These are phyloP conservation scores for Solanum lycopersicoides DNA, from an alignment of 257 asterid genomes.

Conservation along the genomic window DNA sequence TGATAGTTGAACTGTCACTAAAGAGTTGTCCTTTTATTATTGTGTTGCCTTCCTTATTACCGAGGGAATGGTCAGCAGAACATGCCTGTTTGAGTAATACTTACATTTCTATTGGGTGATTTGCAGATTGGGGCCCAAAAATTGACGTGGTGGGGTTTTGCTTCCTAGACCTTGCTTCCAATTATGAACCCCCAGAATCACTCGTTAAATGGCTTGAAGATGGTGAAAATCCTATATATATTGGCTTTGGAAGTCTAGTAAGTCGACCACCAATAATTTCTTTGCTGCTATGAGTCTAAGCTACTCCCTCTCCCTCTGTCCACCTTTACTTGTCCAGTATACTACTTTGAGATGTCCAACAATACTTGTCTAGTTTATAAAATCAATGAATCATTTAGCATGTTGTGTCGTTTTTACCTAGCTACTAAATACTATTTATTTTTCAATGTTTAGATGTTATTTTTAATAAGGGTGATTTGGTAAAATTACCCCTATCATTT, in stretches of 20 bases:
- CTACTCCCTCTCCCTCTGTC: not conserved
- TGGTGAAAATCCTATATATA: conserved; percentile 68
- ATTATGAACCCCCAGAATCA: conserved; percentile 60
- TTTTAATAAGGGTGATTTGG: not conserved
- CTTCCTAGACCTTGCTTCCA: conserved; percentile 87
- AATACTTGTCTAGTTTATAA: not conserved
- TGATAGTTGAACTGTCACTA: not conserved
- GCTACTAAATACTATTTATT: too few species aligned
- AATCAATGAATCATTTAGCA: not conserved
- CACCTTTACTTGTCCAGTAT: not conserved
- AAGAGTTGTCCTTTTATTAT: not conserved
- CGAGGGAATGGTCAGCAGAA: not conserved
- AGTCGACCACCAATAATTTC: conserved; percentile 14
- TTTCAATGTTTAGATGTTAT: not conserved
- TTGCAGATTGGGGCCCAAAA: conserved; percentile 90
- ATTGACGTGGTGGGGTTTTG: conserved; percentile 92
- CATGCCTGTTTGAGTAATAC: not conserved
- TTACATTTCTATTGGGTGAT: not conserved
- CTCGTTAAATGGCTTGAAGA: conserved; percentile 73
- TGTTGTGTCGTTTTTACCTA: too few species aligned
- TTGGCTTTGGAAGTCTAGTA: conserved; percentile 97
- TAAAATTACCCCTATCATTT: not conserved
- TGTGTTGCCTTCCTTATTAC: not conserved
- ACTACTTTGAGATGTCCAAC: not conserved
- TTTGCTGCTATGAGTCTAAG: not conserved